Conservation (phyloP, 106 monocot genomes). For the Dendrobium nobile region DNA sequence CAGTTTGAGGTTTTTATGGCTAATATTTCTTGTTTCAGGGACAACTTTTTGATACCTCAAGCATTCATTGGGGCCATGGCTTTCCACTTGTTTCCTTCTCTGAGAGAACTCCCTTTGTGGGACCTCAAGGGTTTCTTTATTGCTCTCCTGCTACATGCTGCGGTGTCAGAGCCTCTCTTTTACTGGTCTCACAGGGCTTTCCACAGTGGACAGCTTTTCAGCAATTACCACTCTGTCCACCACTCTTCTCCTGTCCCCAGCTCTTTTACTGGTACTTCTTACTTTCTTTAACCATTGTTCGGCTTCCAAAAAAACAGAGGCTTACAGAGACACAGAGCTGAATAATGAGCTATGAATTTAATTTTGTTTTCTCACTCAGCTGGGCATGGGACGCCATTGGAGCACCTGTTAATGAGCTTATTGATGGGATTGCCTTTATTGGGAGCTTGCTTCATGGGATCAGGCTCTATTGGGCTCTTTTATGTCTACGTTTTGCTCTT, state of each 20-base stretch:
- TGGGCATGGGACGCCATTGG: conserved; percentile 40
- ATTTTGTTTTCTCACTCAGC: conserved; percentile 15
- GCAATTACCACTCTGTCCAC: conserved; percentile 64
- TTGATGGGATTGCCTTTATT: conserved; percentile 26
- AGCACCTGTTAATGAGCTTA: conserved; percentile 28
- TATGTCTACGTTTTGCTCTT: conserved; percentile 39
- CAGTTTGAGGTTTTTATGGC: background rate
- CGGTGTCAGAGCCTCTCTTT: conserved; percentile 19
- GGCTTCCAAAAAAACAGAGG: background rate
- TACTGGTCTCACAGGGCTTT: conserved; percentile 50
- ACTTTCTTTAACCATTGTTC: background rate
- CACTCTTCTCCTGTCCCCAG: conserved; percentile 64
- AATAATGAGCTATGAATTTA: background rate
- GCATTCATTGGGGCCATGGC: conserved; percentile 45
- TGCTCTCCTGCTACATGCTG: conserved; percentile 12
- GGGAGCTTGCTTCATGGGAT: conserved; percentile 27
- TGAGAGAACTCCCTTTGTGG: conserved; percentile 44
- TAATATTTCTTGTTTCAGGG: conserved; percentile 40
- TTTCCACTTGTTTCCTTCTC: conserved; percentile 34
- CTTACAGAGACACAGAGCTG: background rate
- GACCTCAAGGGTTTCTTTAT: conserved; percentile 12
- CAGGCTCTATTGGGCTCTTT: conserved; percentile 30
- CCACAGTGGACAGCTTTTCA: conserved; percentile 46
- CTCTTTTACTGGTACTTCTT: conserved; percentile 59
- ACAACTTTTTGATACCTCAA: conserved; percentile 77